Evolutionary conservation across 1,284 basidiomycete genomes (phyloP), one percentile per base, ranked within the genome.

Genomic region (Fomitopsis palustris): DNA sequence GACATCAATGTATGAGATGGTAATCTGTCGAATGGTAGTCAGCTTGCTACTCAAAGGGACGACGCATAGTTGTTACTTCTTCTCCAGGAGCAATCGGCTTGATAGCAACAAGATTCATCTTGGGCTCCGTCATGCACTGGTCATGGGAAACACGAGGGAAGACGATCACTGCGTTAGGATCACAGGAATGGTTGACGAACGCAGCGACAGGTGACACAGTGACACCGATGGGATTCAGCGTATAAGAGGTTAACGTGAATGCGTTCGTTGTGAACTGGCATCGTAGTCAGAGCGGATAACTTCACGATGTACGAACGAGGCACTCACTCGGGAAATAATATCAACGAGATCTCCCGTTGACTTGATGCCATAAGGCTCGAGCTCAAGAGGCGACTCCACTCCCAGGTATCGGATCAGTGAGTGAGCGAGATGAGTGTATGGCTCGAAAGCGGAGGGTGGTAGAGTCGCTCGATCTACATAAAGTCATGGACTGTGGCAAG

Each of bases 131-230:
- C 33, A 65, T 67, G 4, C 69, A 64, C 2, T 72, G 58, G 38
- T 69, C 62, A 38, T 69, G 64, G 23, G 79, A 67, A 27, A 75
- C 61, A 16, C 82, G 77, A 39, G 96, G 95, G 70, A 96, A 98
- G 1, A 98, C 93, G 29, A 96, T 83, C 27, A 90, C 92, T 0
- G 90, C 93, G 65, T 97, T 96, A 0, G 96, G 95, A 23, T 84
- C 81, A 69, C 96, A 98, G 0, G 93, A 92, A 70, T 98, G 96
- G 67, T 98, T 98, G 64, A 92, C 81, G 33, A 98, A 79, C 0
- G 95, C 94, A 10, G 88, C 77, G 0, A 84, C 66, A 0, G 95
- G 93, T 0, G 92, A 90, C 27, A 96, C 80, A 31, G 87, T 85
- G 1, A 89, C 85, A 16, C 96, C 96, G 45, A 98, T 79, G 0